These are phyloP conservation scores for Globisporangium sylvaticum DNA, from an alignment of 352 stramenopile genomes.

Conservation along the genomic window DNA sequence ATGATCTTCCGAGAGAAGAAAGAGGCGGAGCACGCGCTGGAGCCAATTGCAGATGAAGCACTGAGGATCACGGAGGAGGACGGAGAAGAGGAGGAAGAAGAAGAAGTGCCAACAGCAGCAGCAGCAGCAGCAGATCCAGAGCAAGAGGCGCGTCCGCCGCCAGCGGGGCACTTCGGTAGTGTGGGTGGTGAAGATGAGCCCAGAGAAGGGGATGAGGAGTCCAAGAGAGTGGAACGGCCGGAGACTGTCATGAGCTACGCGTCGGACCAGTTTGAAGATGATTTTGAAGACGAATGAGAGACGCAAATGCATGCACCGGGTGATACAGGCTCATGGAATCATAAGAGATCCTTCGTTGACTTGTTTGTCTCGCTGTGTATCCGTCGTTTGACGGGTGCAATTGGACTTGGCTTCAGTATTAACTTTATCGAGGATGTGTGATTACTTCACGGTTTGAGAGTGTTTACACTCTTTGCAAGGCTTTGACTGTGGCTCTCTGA, in stretches of 20 bases:
- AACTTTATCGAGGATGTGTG: too few species aligned
- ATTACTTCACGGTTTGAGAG: too few species aligned
- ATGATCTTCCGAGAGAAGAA: constrained; percentile 2
- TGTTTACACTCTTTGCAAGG: too few species aligned
- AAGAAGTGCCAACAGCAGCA: not conserved
- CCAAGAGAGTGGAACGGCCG: constrained; percentile 16
- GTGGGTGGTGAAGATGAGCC: not conserved
- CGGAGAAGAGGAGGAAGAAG: constrained; percentile 1
- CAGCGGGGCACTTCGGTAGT: not conserved
- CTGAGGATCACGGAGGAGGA: not conserved
- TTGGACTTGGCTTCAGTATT: too few species aligned
- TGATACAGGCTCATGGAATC: too few species aligned
- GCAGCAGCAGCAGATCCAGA: not conserved
- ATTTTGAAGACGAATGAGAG: constrained; percentile 25
- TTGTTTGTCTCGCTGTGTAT: too few species aligned
- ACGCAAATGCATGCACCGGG: too few species aligned
- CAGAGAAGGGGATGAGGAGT: not conserved
- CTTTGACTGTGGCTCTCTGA: too few species aligned
- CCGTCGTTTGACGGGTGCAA: too few species aligned
- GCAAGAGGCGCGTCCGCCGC: not conserved
- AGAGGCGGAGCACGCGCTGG: not conserved
- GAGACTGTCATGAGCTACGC: constrained; percentile 60
- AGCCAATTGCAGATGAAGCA: constrained; percentile 2
- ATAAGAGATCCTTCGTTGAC: too few species aligned
- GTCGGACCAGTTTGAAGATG: constrained; percentile 62